These are phyloP conservation scores for Candida glucosophila DNA, from an alignment of 1,139 yeast species.

Conservation along the genomic window DNA sequence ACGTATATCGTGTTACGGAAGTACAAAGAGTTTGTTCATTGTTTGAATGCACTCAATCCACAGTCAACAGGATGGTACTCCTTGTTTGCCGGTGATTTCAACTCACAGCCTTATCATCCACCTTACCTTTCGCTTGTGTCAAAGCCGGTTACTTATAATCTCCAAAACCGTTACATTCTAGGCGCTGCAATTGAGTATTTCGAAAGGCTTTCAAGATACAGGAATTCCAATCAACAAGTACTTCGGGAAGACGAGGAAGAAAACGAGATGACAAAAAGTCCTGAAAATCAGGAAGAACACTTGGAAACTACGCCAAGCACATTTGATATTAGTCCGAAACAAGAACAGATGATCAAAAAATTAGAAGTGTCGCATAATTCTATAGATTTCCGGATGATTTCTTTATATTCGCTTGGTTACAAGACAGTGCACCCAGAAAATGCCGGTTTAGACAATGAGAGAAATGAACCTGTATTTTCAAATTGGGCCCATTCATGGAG, in stretches of 20 bases:
- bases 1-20: constrained; percentile 54
- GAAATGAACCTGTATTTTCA: constrained; percentile 74
- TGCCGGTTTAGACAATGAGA: constrained; percentile 53
- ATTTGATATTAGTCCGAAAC: too few relatives aligned
- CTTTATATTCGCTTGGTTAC: constrained; percentile 68
- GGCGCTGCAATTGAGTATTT: constrained; percentile 55
- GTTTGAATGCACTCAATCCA: constrained; percentile 26
- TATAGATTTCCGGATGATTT: constrained; percentile 51
- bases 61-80: constrained; percentile 34
- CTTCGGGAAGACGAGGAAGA: constrained; percentile 36
- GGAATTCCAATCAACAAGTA: constrained; percentile 20
- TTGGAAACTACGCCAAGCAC: too few relatives aligned
- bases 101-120: constrained; percentile 79
- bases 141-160: constrained; percentile 48
- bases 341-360: neutral
- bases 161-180: constrained; percentile 45
- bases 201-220: constrained; percentile 45
- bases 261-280: constrained; percentile 17
- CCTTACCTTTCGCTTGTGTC: constrained; percentile 71
- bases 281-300: too few relatives aligned
- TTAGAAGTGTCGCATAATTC: constrained; percentile 51
- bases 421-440: constrained; percentile 59
- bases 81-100: constrained; percentile 82
- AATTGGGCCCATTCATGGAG: constrained; percentile 93
- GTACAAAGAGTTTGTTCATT: constrained; percentile 42